Percentiles rank a stretch among this genome's conserved stretches.
These are phyloP conservation scores for Serendipita sp. DNA, from an alignment of 768 basidiomycete species.

Conservation along the genomic window DNA sequence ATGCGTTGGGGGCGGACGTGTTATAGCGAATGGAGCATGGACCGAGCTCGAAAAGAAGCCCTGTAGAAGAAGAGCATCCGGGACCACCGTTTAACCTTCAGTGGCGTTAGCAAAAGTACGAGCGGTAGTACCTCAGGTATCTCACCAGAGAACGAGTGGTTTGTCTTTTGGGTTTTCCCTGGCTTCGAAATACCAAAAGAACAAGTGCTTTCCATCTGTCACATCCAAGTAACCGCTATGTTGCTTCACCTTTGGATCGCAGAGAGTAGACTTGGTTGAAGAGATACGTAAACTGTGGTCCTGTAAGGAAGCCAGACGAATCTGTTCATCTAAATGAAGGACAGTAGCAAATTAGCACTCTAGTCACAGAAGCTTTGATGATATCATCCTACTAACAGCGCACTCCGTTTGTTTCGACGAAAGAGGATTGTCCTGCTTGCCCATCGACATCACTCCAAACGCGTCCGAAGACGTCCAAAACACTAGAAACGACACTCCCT, in stretches of 20 bases:
- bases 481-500: neutral
- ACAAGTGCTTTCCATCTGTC: constrained; percentile 62
- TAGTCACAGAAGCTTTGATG: neutral
- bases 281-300: constrained; percentile 29
- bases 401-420: neutral
- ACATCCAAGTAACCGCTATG: constrained; percentile 76
- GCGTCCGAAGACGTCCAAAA: neutral
- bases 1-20: constrained; percentile 25
- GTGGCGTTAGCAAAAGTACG: neutral
- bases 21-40: constrained; percentile 69
- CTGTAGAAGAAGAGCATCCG: constrained; percentile 41
- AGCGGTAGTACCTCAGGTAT: neutral
- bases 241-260: constrained; percentile 66
- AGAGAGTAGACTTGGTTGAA: constrained; percentile 47
- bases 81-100: constrained; percentile 54
- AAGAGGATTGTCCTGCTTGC: neutral
- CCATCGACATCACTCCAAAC: neutral
- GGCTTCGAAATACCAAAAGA: constrained; percentile 86
- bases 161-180: constrained; percentile 55
- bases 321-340: neutral
- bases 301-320: neutral
- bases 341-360: neutral
- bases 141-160: constrained; percentile 67
- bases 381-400: neutral
- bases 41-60: constrained; percentile 83